Evolutionary conservation across 768 basidiomycete genomes (phyloP).

Genomic region (Kwoniella bestiolae): DNA sequence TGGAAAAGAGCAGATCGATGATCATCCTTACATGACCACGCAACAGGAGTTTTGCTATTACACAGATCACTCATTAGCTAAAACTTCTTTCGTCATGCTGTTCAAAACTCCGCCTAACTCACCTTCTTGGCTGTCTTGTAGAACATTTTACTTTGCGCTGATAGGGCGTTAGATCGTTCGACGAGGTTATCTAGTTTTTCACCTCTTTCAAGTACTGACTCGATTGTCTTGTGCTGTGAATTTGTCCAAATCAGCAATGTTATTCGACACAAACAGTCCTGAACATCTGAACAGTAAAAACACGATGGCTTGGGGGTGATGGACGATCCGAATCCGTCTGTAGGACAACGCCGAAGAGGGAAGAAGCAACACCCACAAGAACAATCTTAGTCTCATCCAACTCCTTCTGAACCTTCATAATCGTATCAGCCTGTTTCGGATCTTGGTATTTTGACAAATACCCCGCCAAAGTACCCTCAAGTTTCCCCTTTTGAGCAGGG

Average conservation of each 20-base stretch:
- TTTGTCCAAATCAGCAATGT: too few species aligned
- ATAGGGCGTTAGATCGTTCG: slow-evolving; percentile 85
- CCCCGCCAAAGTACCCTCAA: slow-evolving; percentile 59
- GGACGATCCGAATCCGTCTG: too few species aligned
- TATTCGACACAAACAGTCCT: too few species aligned
- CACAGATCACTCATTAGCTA: slow-evolving; percentile 2
- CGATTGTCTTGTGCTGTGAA: slow-evolving; percentile 96
- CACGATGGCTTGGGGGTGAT: too few species aligned
- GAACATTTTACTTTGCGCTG: slow-evolving; percentile 93
- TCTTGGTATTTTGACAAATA: slow-evolving; percentile 95
- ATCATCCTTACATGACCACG: slow-evolving; percentile 62
- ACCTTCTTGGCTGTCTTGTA: slow-evolving; percentile 99
- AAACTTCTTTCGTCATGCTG: neutral
- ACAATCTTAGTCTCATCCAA: slow-evolving; percentile 99
- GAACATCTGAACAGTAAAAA: too few species aligned
- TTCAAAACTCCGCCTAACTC: slow-evolving; percentile 28
- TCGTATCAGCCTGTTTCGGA: slow-evolving; percentile 92
- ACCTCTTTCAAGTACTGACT: slow-evolving; percentile 91
- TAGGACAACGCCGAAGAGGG: too few species aligned
- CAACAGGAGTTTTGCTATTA: slow-evolving; percentile 95
- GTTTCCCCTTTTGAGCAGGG: slow-evolving; percentile 63
- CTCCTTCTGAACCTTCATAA: slow-evolving; percentile 98
- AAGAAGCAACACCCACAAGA: slow-evolving; percentile 65
- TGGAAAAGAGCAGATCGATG: neutral
- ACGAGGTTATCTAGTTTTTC: slow-evolving; percentile 96